Evolutionary conservation across 148 eudicot genomes (phyloP), one percentile per base, ranked within the genome.

Genomic region (Silene conica): DNA sequence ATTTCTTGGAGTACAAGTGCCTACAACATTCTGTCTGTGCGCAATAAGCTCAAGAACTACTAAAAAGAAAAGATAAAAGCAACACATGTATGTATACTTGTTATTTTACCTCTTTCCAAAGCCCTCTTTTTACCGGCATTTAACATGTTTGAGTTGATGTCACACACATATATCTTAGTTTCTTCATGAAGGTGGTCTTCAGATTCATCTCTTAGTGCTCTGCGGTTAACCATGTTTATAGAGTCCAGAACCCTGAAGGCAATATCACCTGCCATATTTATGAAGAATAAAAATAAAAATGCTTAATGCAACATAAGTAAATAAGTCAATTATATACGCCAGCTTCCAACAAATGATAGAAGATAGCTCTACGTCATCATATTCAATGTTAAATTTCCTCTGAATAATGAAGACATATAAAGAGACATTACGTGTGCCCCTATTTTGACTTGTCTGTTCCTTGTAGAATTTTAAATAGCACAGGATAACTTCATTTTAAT

Each of bases 91-190:
- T 19, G 14, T n/a, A 12, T 20, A 65, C 1, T n/a, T 38, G 43
- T 41, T 18, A 54, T 57, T 73, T 74, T 79, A 90, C 98, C 98
- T 92, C 93, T 90, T 85, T 95, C 97, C 68, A 77, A 74, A 74
- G 97, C 98, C 77, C 96, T 77, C 82, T 84, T 92, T 81, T 85
- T 92, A 25, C 98, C 98, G 79, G 87, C 95, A 79, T 79, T 76
- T 75, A 95, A 83, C 98, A 95, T 95, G 79, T 85, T 88, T 73
- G 93, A 87, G 74, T 92, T 95, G 75, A 95, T 92, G 74, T 95
- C 98, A 76, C 97, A 95, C 13, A 95, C 92, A 80, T 87, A 88
- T 72, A 95, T 92, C 78, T 84, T 80, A 69, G 98, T 90, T 80
- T 87, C 97, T 72, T 90, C 89, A 28, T 82, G 85, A 18, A 87